Conservation (phyloP, 164 flowering plant genomes). For the Nymphaea thermarum region DNA sequence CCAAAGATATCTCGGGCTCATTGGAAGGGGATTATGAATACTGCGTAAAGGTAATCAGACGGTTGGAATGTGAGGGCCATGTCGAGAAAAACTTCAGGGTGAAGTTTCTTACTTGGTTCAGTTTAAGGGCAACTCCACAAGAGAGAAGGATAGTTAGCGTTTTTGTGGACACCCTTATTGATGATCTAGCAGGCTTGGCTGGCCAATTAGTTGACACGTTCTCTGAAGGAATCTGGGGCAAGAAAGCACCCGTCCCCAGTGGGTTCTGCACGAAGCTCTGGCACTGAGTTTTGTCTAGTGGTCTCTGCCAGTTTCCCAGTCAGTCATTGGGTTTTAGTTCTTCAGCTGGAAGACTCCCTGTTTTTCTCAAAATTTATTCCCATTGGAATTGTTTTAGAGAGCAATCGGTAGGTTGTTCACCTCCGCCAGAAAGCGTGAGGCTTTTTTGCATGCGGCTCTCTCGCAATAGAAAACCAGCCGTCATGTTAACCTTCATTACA, state of each 20-base stretch:
- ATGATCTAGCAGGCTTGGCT: slow-evolving; percentile 75
- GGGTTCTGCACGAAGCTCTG: slow-evolving; percentile 85
- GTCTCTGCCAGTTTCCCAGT: no score
- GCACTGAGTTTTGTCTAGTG: slow-evolving; percentile 28
- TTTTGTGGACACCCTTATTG: slow-evolving; percentile 58
- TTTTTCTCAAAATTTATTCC: no score
- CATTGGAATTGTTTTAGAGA: no score
- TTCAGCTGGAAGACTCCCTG: no score
- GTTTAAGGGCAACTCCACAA: slow-evolving; percentile 62
- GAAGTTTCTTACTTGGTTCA: slow-evolving; percentile 92
- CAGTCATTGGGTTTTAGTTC: no score
- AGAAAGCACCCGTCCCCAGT: slow-evolving; percentile 28
- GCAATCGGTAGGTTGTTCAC: no score
- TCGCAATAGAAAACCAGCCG: no score
- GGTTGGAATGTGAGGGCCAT: slow-evolving; percentile 80
- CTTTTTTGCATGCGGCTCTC: no score
- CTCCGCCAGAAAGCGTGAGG: no score
- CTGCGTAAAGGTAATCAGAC: slow-evolving; percentile 65
- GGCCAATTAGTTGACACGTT: slow-evolving; percentile 88
- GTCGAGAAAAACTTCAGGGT: slow-evolving; percentile 63
- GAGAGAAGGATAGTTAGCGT: slow-evolving; percentile 70
- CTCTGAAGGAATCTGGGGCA: slow-evolving; percentile 46
- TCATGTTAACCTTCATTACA: no score
- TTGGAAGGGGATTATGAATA: slow-evolving; percentile 57
- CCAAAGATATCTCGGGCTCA: slow-evolving; percentile 5